phyloP scores from a whole-genome alignment of 768 basidiomycete genomes.

The Tulasnella sp. region DNA sequence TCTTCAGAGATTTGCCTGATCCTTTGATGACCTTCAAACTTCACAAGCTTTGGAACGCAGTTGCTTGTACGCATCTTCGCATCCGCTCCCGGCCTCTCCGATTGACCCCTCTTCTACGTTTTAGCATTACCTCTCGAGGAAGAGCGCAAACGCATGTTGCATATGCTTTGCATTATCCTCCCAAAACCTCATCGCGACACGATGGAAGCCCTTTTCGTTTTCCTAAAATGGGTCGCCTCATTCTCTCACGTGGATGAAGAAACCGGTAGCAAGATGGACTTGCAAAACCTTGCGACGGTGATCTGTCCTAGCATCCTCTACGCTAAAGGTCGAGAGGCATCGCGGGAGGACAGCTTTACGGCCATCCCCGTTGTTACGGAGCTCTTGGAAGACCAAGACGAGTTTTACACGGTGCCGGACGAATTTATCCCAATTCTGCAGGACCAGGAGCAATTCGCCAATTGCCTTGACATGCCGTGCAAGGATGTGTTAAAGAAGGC shows the following conservation, averaged over 20 bases:
- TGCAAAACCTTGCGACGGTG: constrained; percentile 92
- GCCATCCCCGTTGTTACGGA: constrained; percentile 82
- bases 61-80: constrained; percentile 68
- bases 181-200: constrained; percentile 96
- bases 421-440: constrained; percentile 83
- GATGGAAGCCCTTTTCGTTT: constrained; percentile 95
- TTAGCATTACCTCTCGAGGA: constrained; percentile 66
- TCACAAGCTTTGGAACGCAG: constrained; percentile 80
- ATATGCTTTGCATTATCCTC: constrained; percentile 78
- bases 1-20: constrained; percentile 92
- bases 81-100: background rate
- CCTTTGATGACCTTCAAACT: constrained; percentile 93
- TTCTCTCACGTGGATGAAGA: constrained; percentile 98
- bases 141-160: constrained; percentile 79
- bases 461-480: constrained; percentile 80
- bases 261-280: constrained; percentile 98
- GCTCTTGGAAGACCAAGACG: constrained; percentile 89
- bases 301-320: constrained; percentile 98
- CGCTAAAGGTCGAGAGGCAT: constrained; percentile 70
- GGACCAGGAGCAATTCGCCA: constrained; percentile 89
- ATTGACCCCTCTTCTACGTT: constrained; percentile 6
- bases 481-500: constrained; percentile 97
- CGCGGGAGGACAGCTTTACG: constrained; percentile 88
- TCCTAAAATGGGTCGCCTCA: constrained; percentile 98
- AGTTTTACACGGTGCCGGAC: constrained; percentile 89